A percentile compares a stretch with the other conserved stretches of the same genome.
Conservation (phyloP, 805 yeast genomes). For the Grigorovia humatica region DNA sequence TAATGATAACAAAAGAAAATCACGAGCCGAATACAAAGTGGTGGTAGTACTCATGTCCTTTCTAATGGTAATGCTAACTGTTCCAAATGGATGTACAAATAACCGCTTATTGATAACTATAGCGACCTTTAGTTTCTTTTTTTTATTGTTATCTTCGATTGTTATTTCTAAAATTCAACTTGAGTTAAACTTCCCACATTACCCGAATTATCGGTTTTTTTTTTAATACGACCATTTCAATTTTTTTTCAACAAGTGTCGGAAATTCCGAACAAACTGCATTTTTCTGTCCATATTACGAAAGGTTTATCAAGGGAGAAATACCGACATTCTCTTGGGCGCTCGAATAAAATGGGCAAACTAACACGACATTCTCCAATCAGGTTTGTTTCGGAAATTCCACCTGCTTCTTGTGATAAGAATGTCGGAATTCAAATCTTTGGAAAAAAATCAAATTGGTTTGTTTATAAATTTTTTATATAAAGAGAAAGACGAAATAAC, state of each 20-base stretch:
- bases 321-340: neutral
- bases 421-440: too few relatives aligned
- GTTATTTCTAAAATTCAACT: neutral
- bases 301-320: too few relatives aligned
- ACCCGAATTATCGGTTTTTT: neutral
- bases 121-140: neutral
- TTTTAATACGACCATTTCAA: neutral
- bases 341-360: neutral
- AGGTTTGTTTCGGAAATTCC: neutral
- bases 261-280: neutral
- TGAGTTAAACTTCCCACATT: neutral
- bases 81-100: neutral
- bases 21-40: slow-evolving; percentile 26
- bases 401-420: too few relatives aligned
- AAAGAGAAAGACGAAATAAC: too few relatives aligned
- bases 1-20: slow-evolving; percentile 42
- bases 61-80: neutral
- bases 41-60: slow-evolving; percentile 17
- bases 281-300: too few relatives aligned
- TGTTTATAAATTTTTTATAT: too few relatives aligned
- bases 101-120: neutral
- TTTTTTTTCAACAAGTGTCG: neutral
- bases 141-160: neutral
- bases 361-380: neutral
- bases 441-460: too few relatives aligned